These are phyloP conservation scores for Dicorynia guianensis DNA, from an alignment of 306 rosid species.

Conservation along the genomic window DNA sequence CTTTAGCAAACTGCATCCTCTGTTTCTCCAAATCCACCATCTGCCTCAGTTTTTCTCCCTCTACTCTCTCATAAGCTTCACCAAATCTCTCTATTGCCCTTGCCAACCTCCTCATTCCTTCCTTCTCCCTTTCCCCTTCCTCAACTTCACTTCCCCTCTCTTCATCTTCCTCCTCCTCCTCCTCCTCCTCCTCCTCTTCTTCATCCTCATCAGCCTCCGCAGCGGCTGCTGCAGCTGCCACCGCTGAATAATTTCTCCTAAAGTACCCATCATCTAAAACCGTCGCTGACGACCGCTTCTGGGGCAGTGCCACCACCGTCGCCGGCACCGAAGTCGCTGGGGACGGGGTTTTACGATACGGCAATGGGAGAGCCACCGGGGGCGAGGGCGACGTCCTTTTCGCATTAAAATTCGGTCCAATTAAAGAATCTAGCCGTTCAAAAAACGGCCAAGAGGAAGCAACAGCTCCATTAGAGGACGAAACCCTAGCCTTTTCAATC, in stretches of 20 bases:
- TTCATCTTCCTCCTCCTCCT: constrained; percentile 57
- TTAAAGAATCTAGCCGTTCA: constrained; percentile 67
- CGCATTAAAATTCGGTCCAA: constrained; percentile 60
- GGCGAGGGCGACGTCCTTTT: constrained; percentile 71
- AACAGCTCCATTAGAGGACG: constrained; percentile 58
- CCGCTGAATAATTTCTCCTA: constrained; percentile 82
- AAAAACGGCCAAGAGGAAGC: constrained; percentile 80
- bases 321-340: constrained; percentile 41
- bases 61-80: constrained; percentile 82
- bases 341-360: constrained; percentile 57
- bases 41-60: constrained; percentile 86
- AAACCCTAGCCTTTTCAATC: constrained; percentile 87
- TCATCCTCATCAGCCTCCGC: constrained; percentile 71
- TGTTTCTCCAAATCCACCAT: constrained; percentile 96
- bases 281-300: constrained; percentile 64
- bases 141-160: constrained; percentile 66
- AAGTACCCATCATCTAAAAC: constrained; percentile 64
- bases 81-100: constrained; percentile 86
- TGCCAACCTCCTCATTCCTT: constrained; percentile 82
- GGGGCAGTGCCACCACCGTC: constrained; percentile 60
- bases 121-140: constrained; percentile 63
- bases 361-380: constrained; percentile 66
- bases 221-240: constrained; percentile 93
- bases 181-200: constrained; percentile 63
- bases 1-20: constrained; percentile 90